These are phyloP conservation scores for Furcasterigmium furcatum DNA, from an alignment of 2,329 filamentous ascomycete genomes.

Conservation along the genomic window DNA sequence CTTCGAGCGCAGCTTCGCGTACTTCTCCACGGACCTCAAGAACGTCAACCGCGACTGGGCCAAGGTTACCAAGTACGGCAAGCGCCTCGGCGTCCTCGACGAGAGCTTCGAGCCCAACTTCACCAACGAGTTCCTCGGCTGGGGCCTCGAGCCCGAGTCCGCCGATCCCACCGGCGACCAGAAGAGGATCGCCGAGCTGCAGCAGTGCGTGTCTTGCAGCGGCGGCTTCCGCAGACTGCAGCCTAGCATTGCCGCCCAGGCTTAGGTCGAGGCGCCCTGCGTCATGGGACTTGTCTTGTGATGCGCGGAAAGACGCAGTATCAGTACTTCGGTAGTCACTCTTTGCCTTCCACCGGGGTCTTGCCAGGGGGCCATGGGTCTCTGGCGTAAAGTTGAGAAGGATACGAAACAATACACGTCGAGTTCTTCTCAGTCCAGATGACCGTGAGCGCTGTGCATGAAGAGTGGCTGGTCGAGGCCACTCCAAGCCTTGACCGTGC, in stretches of 20 bases:
- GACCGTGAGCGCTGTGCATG: no score
- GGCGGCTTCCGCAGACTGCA: conserved; percentile 61
- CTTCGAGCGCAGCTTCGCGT: conserved; percentile 74
- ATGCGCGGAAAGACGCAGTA: no score
- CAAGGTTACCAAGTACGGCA: conserved; percentile 75
- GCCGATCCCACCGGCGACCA: conserved; percentile 68
- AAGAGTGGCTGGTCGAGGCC: no score
- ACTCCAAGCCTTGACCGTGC: no score
- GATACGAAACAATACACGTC: no score
- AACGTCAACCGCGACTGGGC: conserved; percentile 73
- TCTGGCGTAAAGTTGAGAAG: no score
- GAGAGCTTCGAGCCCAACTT: conserved; percentile 67
- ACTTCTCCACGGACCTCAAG: conserved; percentile 72
- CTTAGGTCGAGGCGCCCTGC: not conserved
- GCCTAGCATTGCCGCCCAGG: conserved; percentile 4
- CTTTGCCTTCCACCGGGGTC: no score
- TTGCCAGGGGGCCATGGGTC: no score
- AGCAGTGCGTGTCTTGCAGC: conserved; percentile 60
- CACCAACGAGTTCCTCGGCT: conserved; percentile 67
- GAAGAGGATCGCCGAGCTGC: conserved; percentile 68
- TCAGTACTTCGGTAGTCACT: no score
- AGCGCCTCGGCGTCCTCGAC: conserved; percentile 66
- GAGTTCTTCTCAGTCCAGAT: no score
- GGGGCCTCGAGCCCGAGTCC: conserved; percentile 63
- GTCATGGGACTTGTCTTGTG: no score